These are phyloP conservation scores for Lactarius hengduanensis DNA, from an alignment of 768 basidiomycete genomes.

Conservation along the genomic window DNA sequence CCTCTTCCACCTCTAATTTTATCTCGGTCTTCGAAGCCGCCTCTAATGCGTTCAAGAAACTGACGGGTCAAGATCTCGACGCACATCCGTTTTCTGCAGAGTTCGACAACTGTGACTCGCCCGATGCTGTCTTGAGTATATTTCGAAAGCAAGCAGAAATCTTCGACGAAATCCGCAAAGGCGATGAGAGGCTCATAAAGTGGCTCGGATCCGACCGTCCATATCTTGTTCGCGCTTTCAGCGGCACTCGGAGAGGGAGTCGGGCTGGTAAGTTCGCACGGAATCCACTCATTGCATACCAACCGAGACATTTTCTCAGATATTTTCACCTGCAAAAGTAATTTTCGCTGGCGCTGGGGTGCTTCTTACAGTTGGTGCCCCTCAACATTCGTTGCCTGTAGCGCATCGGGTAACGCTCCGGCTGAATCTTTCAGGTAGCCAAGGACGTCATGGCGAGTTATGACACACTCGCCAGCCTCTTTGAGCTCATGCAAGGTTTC, in stretches of 20 bases:
- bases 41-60: neutral
- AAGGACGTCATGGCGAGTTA: constrained; percentile 6
- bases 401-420: neutral
- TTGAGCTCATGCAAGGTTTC: constrained; percentile 10
- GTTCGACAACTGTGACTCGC: neutral
- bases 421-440: neutral
- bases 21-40: neutral
- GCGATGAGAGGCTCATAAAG: neutral
- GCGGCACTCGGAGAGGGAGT: neutral
- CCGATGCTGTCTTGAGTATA: neutral
- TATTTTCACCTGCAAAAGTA: neutral
- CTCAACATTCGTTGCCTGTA: too few species aligned
- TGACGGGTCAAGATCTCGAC: neutral
- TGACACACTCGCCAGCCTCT: neutral
- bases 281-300: neutral
- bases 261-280: neutral
- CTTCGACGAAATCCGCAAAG: neutral
- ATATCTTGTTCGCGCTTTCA: neutral
- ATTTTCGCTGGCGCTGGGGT: neutral
- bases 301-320: neutral
- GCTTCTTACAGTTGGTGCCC: neutral
- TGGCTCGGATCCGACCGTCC: neutral
- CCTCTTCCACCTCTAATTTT: neutral
- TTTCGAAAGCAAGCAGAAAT: neutral
- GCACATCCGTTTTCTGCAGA: neutral